Evolutionary conservation across 2,329 filamentous ascomycete species (phyloP).

Genomic region (Graphilbum fragrans): DNA sequence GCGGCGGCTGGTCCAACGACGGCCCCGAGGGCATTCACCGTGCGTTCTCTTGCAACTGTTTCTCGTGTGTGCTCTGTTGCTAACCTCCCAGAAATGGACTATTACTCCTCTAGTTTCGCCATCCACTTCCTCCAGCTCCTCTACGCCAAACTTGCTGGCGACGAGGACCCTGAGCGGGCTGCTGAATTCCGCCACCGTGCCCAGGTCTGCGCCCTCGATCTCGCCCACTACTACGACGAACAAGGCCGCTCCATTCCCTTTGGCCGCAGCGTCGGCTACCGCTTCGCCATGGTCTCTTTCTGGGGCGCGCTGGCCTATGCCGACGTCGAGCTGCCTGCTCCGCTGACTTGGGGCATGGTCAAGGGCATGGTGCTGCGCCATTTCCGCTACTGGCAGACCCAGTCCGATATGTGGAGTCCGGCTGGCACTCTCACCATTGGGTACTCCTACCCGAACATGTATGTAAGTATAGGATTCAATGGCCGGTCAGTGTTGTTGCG

Average conservation of each 20-base stretch:
- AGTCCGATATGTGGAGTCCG: conserved; percentile 61
- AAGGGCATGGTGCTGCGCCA: conserved; percentile 66
- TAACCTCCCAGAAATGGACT: conserved; percentile 54
- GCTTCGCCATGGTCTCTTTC: conserved; percentile 79
- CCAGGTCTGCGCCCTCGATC: conserved; percentile 53
- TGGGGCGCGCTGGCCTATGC: conserved; percentile 70
- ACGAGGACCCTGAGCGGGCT: conserved; percentile 53
- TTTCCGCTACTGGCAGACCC: conserved; percentile 68
- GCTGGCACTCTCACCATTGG: conserved; percentile 66
- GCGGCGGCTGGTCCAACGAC: conserved; percentile 72
- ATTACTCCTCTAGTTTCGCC: conserved; percentile 72
- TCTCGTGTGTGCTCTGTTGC: neutral
- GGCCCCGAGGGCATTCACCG: conserved; percentile 65
- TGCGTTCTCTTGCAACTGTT: conserved; percentile 16
- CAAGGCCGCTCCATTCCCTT: conserved; percentile 64
- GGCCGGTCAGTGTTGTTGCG: neutral
- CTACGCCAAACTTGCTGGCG: conserved; percentile 59
- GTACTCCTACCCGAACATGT: conserved; percentile 71
- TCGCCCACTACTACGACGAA: conserved; percentile 65
- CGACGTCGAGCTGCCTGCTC: conserved; percentile 57
- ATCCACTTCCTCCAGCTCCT: conserved; percentile 71
- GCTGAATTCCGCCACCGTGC: conserved; percentile 60
- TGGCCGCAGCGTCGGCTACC: conserved; percentile 65
- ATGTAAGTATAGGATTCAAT: conserved; percentile 27
- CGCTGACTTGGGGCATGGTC: conserved; percentile 66